Percentiles rank a stretch among this genome's conserved stretches.
phyloP scores from a whole-genome alignment of 108 stramenopile species.

The Nannochloropsis salina region DNA sequence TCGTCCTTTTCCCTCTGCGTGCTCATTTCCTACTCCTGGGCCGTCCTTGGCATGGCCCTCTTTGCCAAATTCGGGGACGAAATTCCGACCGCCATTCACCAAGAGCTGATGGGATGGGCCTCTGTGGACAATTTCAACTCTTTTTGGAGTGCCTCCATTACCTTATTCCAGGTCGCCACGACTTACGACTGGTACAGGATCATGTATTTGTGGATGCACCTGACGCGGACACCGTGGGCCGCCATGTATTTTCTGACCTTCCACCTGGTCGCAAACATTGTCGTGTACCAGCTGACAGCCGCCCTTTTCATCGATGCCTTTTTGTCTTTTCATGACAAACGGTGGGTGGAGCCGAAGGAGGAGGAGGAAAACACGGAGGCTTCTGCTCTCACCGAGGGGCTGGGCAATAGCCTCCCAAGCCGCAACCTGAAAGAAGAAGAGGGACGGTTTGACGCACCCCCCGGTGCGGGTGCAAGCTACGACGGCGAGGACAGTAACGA shows the following conservation, averaged over 20 bases:
- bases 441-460: too few species aligned
- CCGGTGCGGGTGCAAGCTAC: too few species aligned
- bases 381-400: too few species aligned
- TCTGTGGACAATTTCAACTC: neutral
- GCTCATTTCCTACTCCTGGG: conserved; percentile 17
- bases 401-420: too few species aligned
- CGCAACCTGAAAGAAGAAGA: too few species aligned
- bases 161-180: neutral
- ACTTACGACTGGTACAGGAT: conserved; percentile 17
- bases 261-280: conserved; percentile 9
- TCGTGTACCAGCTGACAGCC: conserved; percentile 5
- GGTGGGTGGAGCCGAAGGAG: conserved; percentile 7
- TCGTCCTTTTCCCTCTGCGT: neutral
- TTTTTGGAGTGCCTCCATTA: neutral
- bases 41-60: neutral
- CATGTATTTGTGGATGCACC: conserved; percentile 18
- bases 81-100: neutral
- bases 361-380: neutral
- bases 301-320: neutral
- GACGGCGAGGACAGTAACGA: too few species aligned
- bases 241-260: neutral
- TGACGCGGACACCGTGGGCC: neutral
- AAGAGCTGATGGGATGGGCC: neutral
- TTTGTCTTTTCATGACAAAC: conserved; percentile 3
- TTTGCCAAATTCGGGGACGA: neutral